A percentile compares a stretch with the other conserved stretches of the same genome.
Conservation (phyloP, 2,329 filamentous ascomycete genomes). For the Aureobasidium sp. region DNA sequence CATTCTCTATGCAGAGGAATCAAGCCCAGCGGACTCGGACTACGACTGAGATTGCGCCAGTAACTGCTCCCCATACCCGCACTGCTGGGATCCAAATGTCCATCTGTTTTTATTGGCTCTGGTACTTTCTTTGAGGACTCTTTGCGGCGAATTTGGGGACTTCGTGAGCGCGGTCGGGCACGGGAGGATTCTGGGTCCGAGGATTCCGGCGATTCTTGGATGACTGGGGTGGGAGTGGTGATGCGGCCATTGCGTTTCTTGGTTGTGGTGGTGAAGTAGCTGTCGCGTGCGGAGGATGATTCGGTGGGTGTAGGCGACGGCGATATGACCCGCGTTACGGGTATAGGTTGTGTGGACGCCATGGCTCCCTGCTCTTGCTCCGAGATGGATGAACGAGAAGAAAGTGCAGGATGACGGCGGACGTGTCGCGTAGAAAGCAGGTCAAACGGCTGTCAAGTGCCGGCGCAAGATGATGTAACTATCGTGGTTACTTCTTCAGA, state of each 20-base stretch:
- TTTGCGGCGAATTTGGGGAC: slow-evolving; percentile 45
- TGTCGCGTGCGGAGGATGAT: slow-evolving; percentile 42
- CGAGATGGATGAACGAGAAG: neutral
- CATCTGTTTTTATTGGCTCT: slow-evolving; percentile 40
- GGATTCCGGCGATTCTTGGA: slow-evolving; percentile 47
- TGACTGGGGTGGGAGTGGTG: slow-evolving; percentile 48
- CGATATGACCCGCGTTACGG: slow-evolving; percentile 78
- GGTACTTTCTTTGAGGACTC: slow-evolving; percentile 28
- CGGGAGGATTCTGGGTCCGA: slow-evolving; percentile 47
- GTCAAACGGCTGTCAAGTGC: neutral
- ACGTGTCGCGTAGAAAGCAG: neutral
- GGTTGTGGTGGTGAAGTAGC: slow-evolving; percentile 60
- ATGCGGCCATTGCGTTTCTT: slow-evolving; percentile 49
- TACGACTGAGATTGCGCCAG: slow-evolving; percentile 84
- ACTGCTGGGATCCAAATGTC: slow-evolving; percentile 61
- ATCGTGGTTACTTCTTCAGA: neutral
- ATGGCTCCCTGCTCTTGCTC: slow-evolving; percentile 25
- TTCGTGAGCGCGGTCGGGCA: slow-evolving; percentile 65
- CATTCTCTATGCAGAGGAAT: slow-evolving; percentile 95
- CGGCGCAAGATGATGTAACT: slow-evolving; percentile 12
- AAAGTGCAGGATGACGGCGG: neutral
- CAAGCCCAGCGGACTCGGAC: slow-evolving; percentile 83
- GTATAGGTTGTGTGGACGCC: slow-evolving; percentile 52
- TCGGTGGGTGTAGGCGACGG: slow-evolving; percentile 73
- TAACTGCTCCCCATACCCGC: slow-evolving; percentile 65